phyloP scores from a whole-genome alignment of 2,329 filamentous ascomycete genomes.

The Cladorrhinum sp. region DNA sequence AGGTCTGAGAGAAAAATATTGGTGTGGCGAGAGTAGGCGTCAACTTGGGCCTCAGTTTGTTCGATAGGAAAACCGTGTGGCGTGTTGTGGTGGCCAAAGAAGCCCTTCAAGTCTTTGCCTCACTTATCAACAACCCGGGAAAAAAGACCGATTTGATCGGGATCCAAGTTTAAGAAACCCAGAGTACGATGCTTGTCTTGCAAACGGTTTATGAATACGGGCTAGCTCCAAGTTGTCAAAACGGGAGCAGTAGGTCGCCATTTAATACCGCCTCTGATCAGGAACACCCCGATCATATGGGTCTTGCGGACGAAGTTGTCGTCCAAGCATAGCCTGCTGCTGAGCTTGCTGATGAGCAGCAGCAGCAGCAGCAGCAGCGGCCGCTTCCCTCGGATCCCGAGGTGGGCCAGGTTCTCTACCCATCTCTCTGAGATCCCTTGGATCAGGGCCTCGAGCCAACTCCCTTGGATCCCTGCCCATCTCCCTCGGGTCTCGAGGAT shows the following conservation, averaged over 20 bases:
- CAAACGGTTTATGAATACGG: too few species aligned
- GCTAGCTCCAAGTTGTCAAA: not conserved
- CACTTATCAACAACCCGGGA: too few species aligned
- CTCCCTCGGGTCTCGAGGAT: not conserved
- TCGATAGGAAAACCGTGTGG: too few species aligned
- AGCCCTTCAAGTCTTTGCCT: too few species aligned
- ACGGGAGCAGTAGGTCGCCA: not conserved
- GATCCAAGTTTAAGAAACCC: too few species aligned
- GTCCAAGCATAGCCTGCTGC: not conserved
- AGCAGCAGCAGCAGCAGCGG: not conserved
- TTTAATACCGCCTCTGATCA: not conserved
- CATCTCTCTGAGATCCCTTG: not conserved
- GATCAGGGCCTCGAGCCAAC: not conserved
- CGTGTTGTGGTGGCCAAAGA: too few species aligned
- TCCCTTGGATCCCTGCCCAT: slow-evolving; percentile 1
- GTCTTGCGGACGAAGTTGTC: slow-evolving; percentile 3
- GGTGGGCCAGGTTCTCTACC: not conserved
- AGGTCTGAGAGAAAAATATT: not conserved
- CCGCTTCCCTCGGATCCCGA: not conserved
- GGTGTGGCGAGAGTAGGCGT: not conserved
- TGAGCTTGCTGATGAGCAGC: slow-evolving; percentile 1
- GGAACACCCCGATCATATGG: not conserved
- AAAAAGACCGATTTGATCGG: too few species aligned
- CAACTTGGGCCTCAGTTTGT: not conserved
- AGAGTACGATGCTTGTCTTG: too few species aligned